Evolutionary conservation across 805 yeast species (phyloP).

Genomic region (Henningerozyma blattae): DNA sequence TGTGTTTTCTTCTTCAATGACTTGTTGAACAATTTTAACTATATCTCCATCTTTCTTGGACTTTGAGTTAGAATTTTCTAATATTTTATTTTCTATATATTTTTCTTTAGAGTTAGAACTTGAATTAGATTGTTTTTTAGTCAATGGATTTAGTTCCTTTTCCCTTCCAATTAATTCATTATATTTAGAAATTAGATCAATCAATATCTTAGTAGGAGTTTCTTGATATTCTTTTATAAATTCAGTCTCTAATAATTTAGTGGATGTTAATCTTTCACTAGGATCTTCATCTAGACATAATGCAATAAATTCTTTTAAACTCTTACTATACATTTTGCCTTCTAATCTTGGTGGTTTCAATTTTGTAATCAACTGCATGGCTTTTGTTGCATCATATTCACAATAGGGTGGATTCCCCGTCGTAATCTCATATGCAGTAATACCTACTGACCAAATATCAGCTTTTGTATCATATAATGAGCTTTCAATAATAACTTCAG

Average conservation of each 20-base stretch:
- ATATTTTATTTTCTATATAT: not conserved
- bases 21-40: conserved; percentile 22
- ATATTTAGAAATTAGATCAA: conserved; percentile 66
- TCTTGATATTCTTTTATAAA: conserved; percentile 54
- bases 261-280: conserved; percentile 77
- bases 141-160: conserved; percentile 10
- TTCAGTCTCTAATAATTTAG: conserved; percentile 56
- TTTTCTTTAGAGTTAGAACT: too few species aligned
- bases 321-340: conserved; percentile 68
- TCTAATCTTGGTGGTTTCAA: conserved; percentile 92
- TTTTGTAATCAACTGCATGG: conserved; percentile 86
- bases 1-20: too few species aligned
- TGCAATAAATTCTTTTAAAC: conserved; percentile 80
- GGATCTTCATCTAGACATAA: conserved; percentile 90
- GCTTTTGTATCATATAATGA: conserved; percentile 81
- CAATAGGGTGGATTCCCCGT: conserved; percentile 97
- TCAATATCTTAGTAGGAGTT: conserved; percentile 46
- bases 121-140: too few species aligned
- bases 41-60: conserved; percentile 4
- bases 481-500: conserved; percentile 91
- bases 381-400: conserved; percentile 88
- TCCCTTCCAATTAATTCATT: conserved; percentile 60
- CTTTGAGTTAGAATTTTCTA: not conserved
- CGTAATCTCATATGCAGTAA: conserved; percentile 86
- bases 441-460: conserved; percentile 96